A percentile compares a stretch with the other conserved stretches of the same genome.
phyloP scores from a whole-genome alignment of 345 rosid species.

The rapeseed (Brassica napus) region Da-Ae NC_063434.1:2227501-2228000 shows the following conservation, averaged over 20 bases:
- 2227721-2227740: constrained; percentile 47
- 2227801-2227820: constrained; percentile 35
- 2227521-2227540: constrained; percentile 39
- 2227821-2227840: background rate
- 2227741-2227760: constrained; percentile 39
- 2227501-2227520: constrained; percentile 88
- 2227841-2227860: constrained; percentile 2
- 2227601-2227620: constrained; percentile 21
- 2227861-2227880: background rate
- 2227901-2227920: background rate
- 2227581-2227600: constrained; percentile 26
- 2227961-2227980: background rate
- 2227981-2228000: background rate
- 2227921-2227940: background rate
- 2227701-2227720: constrained; percentile 24
- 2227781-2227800: constrained; percentile 92
- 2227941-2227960: background rate
- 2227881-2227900: background rate
- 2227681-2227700: constrained; percentile 45
- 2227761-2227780: constrained; percentile 56
- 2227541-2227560: constrained; percentile 29
- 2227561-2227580: constrained; percentile 25
- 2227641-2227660: constrained; percentile 97
- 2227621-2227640: constrained; percentile 69
- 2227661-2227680: constrained; percentile 78